A percentile compares a stretch with the other conserved stretches of the same genome.
phyloP scores from a whole-genome alignment of 495 filamentous ascomycete genomes.

The Articulospora tetracladia region DNA sequence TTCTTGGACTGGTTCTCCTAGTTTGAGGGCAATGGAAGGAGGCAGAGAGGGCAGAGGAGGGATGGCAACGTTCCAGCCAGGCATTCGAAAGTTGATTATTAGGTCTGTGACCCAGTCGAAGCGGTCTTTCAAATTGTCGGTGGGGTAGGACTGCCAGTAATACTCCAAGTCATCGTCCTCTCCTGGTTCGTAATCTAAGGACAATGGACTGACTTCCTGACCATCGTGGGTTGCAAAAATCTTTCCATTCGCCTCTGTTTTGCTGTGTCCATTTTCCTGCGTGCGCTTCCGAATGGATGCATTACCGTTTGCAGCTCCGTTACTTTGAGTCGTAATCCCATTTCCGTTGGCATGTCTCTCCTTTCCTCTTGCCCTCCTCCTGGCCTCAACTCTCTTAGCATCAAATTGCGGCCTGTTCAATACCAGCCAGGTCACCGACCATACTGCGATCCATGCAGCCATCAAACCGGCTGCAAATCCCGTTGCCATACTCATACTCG shows the following conservation, averaged over 20 bases:
- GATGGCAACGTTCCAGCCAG: conserved; percentile 75
- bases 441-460: conserved; percentile 62
- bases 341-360: conserved; percentile 1
- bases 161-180: conserved; percentile 32
- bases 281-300: not conserved
- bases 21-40: conserved; percentile 37
- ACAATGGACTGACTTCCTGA: not conserved
- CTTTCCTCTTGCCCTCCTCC: conserved; percentile 32
- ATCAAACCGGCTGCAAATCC: conserved; percentile 68
- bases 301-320: not conserved
- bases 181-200: not conserved
- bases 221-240: not conserved
- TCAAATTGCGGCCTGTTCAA: conserved; percentile 62
- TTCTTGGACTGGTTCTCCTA: conserved; percentile 29
- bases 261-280: conserved; percentile 9
- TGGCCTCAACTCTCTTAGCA: conserved; percentile 60
- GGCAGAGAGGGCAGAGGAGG: conserved; percentile 57
- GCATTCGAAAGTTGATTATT: conserved; percentile 63
- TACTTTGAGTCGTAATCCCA: not conserved
- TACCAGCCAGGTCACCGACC: conserved; percentile 57
- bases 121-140: conserved; percentile 47
- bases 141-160: conserved; percentile 73
- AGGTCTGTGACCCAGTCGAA: conserved; percentile 71
- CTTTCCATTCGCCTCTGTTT: not conserved
- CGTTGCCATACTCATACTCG: conserved; percentile 51